Evolutionary conservation across 2,329 filamentous ascomycete species (phyloP).

Genomic region (Scedosporium minutisporum): DNA sequence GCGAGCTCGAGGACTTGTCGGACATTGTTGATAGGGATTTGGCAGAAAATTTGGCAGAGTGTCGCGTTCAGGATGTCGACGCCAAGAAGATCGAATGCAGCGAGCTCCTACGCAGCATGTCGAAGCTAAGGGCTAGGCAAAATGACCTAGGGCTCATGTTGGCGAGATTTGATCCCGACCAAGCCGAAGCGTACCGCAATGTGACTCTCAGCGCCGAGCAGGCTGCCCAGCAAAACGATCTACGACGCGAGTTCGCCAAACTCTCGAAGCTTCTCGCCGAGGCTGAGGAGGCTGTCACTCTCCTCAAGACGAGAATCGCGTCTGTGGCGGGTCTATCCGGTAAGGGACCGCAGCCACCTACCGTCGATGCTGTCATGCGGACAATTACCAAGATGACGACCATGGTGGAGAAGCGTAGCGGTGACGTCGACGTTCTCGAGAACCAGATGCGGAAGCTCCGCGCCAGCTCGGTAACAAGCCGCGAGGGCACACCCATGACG

Average conservation of each 20-base stretch:
- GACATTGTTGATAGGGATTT: conserved; percentile 56
- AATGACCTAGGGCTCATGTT: conserved; percentile 70
- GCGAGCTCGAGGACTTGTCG: conserved; percentile 63
- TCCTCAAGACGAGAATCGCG: conserved; percentile 71
- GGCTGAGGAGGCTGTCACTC: conserved; percentile 67
- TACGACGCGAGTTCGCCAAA: conserved; percentile 64
- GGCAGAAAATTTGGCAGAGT: conserved; percentile 52
- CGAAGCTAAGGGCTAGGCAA: conserved; percentile 63
- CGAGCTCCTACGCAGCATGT: conserved; percentile 59
- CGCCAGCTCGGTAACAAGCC: conserved; percentile 31
- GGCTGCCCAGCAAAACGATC: conserved; percentile 69
- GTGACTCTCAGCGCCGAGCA: conserved; percentile 80
- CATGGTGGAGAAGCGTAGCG: conserved; percentile 85
- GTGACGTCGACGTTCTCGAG: conserved; percentile 84
- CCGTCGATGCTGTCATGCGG: conserved; percentile 81
- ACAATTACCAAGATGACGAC: conserved; percentile 88
- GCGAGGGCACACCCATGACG: conserved; percentile 31
- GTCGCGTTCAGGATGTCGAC: conserved; percentile 58
- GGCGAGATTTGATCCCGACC: conserved; percentile 57
- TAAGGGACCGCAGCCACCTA: conserved; percentile 53
- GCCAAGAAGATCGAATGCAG: conserved; percentile 60
- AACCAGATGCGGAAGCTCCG: conserved; percentile 70
- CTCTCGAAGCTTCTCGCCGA: conserved; percentile 68
- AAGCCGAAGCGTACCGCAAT: conserved; percentile 52
- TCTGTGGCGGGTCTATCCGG: conserved; percentile 40